phyloP scores from a whole-genome alignment of 179 eudicot species.

The Spergularia azorica region DNA sequence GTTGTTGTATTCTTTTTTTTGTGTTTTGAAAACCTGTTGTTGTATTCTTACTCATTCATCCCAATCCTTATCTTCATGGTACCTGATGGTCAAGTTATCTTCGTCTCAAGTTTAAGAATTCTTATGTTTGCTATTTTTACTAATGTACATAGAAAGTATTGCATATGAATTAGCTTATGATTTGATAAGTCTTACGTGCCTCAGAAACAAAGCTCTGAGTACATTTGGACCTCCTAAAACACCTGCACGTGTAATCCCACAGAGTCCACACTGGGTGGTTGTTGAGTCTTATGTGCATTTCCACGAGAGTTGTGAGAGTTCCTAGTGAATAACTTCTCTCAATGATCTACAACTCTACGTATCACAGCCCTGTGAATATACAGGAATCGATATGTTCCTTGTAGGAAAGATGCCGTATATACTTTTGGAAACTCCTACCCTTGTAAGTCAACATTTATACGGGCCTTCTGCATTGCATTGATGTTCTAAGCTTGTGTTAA shows the following conservation, averaged over 20 bases:
- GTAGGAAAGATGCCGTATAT: slow-evolving; percentile 1
- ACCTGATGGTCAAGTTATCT: neutral
- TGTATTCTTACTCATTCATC: neutral
- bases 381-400: neutral
- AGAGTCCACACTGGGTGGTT: neutral
- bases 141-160: too few relatives aligned
- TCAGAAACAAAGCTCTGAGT: neutral
- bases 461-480: slow-evolving; percentile 6
- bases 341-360: too few relatives aligned
- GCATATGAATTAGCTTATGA: neutral
- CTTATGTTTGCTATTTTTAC: too few relatives aligned
- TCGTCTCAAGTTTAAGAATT: neutral
- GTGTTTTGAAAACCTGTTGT: too few relatives aligned
- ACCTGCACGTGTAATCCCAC: neutral
- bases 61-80: neutral
- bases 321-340: neutral
- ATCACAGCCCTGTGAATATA: neutral
- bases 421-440: neutral
- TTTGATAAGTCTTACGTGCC: neutral
- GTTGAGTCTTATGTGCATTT: neutral
- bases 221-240: neutral
- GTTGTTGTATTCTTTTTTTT: too few relatives aligned
- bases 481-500: neutral
- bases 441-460: neutral
- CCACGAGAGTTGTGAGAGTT: neutral